Evolutionary conservation across 441 rosid genomes (phyloP), one percentile per base, ranked within the genome.

Genomic region (Monsonia emarginata): DNA sequence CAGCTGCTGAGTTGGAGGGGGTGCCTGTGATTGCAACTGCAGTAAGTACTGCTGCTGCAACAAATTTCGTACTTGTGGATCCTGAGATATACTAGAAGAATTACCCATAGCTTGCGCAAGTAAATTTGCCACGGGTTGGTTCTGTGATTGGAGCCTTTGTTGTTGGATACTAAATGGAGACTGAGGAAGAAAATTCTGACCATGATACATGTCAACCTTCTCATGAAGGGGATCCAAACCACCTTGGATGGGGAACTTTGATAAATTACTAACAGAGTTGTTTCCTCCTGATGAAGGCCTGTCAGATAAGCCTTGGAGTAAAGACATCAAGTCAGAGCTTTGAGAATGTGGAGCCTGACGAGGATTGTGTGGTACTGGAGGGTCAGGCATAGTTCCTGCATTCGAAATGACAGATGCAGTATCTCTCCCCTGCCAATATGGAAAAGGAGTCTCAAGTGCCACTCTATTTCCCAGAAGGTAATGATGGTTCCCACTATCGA

Each of bases 31-130:
- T 66, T 82, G 95, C 73, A 87, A 69, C 81, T 86, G 91, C 79
- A 89, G 56, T 71, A 89, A 62, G 68, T 83, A 86, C 74, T 91
- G 96, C 78, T 89, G 95, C 62, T 89, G 99, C 83, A 91, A 69
- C 78, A 87, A 63, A 67, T 81, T 84, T 63, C 87, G 79, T 60
- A 89, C 60, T 46, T 86, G 98, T 56, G 87, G 82, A 61, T 90
- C 97, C 52, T 85, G 96, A 67, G 94, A 50, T 67, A 90, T 76
- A 73, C 85, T 80, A 65, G 91, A 68, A 5, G 83, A 74, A 78
- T 78, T 85, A 66, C 82, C 96, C 58, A 82, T 68, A 68, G 81
- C 67, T 75, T 86, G 96, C 66, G 90, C 84, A 10, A 84, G 83
- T 73, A 92, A 69, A 75, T 79, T 87, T 69, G 85, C 31, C 68